Evolutionary conservation across 1,284 basidiomycete genomes (phyloP).

Genomic region (Irpex lacteus): DNA sequence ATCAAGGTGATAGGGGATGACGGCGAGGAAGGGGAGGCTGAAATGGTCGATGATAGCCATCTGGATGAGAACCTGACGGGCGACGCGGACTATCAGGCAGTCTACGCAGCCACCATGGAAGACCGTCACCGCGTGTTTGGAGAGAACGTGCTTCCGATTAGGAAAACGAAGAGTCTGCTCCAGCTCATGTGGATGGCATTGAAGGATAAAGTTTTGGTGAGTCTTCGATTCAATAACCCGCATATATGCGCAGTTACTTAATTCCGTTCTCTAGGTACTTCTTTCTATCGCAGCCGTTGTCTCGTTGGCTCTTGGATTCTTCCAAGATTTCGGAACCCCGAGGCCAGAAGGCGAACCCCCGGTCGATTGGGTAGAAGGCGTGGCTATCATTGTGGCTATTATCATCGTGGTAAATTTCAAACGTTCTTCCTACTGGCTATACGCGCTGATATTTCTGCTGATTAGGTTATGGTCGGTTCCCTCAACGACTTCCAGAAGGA

Average conservation of each 20-base stretch:
- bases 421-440: not conserved
- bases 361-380: constrained; percentile 98
- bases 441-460: constrained; percentile 7
- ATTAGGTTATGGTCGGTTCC: constrained; percentile 79
- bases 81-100: constrained; percentile 30
- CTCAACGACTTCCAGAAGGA: constrained; percentile 98
- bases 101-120: constrained; percentile 54
- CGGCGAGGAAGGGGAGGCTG: constrained; percentile 8
- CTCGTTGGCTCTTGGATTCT: constrained; percentile 91
- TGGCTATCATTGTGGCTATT: constrained; percentile 92
- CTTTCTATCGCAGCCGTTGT: constrained; percentile 90
- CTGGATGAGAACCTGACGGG: constrained; percentile 18
- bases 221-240: not conserved
- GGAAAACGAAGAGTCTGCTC: constrained; percentile 78
- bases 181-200: constrained; percentile 92
- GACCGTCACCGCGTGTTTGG: constrained; percentile 80
- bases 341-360: constrained; percentile 58
- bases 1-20: constrained; percentile 42
- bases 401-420: constrained; percentile 66
- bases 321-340: constrained; percentile 84
- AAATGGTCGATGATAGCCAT: constrained; percentile 18
- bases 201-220: constrained; percentile 91
- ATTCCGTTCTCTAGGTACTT: constrained; percentile 56
- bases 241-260: not conserved
- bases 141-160: constrained; percentile 76